Evolutionary conservation across 2,329 filamentous ascomycete genomes (phyloP), one percentile per base, ranked within the genome.

Genomic region (Pseudogymnoascus sp.): DNA sequence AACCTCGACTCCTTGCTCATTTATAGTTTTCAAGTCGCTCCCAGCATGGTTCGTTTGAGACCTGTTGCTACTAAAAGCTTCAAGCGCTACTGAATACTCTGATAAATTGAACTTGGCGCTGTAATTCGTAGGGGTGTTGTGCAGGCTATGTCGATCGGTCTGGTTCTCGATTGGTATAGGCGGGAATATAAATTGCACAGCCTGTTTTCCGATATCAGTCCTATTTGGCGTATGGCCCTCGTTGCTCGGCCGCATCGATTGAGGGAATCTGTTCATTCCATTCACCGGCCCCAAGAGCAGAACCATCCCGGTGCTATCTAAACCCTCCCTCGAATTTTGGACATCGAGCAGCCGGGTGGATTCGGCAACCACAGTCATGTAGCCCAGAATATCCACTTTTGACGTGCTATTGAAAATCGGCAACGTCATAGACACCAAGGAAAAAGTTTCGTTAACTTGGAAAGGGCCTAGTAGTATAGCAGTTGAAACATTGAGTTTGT

Each of bases 301-400:
- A 1, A 89, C 85, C 15, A 87, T 76, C 5, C 91, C 91, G 0
- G 86, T 90, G 0, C 80, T 73, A 23, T 86, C 89, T 7, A 96
- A 72, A 1, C 90, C 91, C 72, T 92, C 89, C 1, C 79, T 76
- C 1, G 88, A 88, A 17, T 77, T 75, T 26, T 87, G 77, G 1
- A 91, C 82, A 50, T 80, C 75, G n/a, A 86, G 77, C 3, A 95
- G 78, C 1, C 88, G 80, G 3, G 77, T 77, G 1, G 88, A 88
- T 63, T 89, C 84, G 63, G 89, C 82, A n/a, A 96, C 79, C 1
- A 93, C 77, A 1, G 91, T 96, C 78, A 96, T 83, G 78, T 91
- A 96, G 1, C 91, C 93, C 4, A 96, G 79, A 0, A 93, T 83
- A 66, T 88, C 86, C 3, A 77, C 77, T 44, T 76, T 73, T 1